phyloP scores from a whole-genome alignment of 169 alveolate genomes.

The Besnoitia besnoiti region DNA sequence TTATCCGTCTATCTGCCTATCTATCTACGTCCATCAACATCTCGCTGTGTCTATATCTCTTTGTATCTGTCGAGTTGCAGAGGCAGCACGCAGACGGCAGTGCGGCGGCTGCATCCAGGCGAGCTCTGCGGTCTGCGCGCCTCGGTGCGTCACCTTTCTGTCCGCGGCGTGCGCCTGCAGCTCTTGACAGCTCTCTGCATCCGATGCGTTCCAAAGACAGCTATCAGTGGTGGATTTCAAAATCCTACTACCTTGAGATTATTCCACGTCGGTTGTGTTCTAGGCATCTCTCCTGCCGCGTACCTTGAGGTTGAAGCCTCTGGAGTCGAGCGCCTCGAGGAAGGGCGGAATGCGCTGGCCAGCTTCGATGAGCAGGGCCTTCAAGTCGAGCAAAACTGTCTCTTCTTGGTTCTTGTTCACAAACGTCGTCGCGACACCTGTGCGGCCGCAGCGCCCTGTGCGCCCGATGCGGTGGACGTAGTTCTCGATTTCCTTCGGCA shows the following conservation, averaged over 20 bases:
- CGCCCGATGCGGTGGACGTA: slow-evolving; percentile 99
- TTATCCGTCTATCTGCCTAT: not conserved
- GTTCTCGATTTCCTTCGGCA: slow-evolving; percentile 97
- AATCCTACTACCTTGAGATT: too few relatives aligned
- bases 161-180: too few relatives aligned
- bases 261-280: not conserved
- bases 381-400: slow-evolving; percentile 84
- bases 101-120: too few relatives aligned
- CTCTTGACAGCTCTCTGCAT: too few relatives aligned
- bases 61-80: too few relatives aligned
- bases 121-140: too few relatives aligned
- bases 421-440: slow-evolving; percentile 96
- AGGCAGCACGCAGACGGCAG: too few relatives aligned
- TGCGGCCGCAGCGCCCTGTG: slow-evolving; percentile 98
- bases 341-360: slow-evolving; percentile 89
- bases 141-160: too few relatives aligned
- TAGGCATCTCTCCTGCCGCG: not conserved
- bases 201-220: too few relatives aligned
- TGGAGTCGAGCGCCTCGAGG: slow-evolving; percentile 83
- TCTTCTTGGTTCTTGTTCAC: slow-evolving; percentile 84
- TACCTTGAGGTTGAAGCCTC: slow-evolving; percentile 79
- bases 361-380: slow-evolving; percentile 91
- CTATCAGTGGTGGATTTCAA: too few relatives aligned
- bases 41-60: too few relatives aligned
- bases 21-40: not conserved